These are phyloP conservation scores for Curvularia eragrostidis DNA, from an alignment of 2,329 filamentous ascomycete species.

Conservation along the genomic window DNA sequence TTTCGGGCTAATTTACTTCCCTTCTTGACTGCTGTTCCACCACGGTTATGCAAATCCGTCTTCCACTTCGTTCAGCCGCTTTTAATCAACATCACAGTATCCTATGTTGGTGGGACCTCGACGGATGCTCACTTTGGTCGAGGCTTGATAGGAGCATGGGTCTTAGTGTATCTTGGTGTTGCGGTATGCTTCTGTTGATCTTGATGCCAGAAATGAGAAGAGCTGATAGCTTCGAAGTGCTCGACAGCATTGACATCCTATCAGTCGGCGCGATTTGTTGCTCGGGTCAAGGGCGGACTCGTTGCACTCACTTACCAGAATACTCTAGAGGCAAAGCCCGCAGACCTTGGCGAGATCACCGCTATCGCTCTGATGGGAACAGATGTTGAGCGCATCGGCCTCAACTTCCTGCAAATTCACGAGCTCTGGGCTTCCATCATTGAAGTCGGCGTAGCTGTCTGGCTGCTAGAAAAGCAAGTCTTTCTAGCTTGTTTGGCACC, in stretches of 20 bases:
- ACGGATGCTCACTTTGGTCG: not conserved
- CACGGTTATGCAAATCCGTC: not conserved
- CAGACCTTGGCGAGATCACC: not conserved
- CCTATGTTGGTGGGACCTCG: conserved; percentile 1
- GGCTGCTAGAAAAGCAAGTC: not conserved
- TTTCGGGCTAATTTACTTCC: not conserved
- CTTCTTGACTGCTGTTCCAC: not conserved
- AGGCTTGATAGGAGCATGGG: conserved; percentile 3
- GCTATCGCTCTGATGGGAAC: not conserved
- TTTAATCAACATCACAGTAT: conserved; percentile 3
- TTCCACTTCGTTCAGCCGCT: conserved; percentile 5
- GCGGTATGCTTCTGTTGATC: not conserved
- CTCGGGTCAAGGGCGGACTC: conserved; percentile 2
- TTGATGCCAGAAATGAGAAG: not conserved
- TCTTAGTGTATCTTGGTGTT: conserved; percentile 3
- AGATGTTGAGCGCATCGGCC: not conserved
- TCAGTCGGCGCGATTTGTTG: conserved; percentile 2
- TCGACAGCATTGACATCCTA: conserved; percentile 3
- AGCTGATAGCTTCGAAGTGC: not conserved
- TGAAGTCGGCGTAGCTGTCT: not conserved
- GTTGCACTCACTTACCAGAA: not conserved
- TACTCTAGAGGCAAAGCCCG: not conserved
- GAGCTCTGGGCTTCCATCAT: not conserved
- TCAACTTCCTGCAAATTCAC: not conserved
- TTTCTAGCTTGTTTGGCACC: conserved; percentile 1